Conservation (phyloP, 768 basidiomycete genomes). For the Pleurotus citrinopileatus region DNA sequence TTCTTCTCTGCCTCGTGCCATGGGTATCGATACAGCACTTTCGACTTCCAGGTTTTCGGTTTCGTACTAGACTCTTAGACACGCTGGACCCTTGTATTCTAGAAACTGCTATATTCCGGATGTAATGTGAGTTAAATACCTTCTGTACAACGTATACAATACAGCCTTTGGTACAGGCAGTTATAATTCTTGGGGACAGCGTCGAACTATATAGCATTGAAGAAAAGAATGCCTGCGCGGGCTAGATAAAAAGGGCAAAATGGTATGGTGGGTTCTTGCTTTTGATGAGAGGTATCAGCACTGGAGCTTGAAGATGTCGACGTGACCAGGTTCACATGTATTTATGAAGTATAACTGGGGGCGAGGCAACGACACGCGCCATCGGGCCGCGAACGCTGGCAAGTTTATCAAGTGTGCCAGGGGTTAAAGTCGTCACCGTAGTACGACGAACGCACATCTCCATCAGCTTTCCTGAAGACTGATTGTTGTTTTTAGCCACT, state of each 20-base stretch:
- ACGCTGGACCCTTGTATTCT: not conserved
- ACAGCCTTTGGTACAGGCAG: not conserved
- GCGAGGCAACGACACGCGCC: slow-evolving; percentile 7
- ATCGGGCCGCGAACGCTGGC: slow-evolving; percentile 1
- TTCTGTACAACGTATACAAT: slow-evolving; percentile 4
- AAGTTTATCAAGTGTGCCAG: not conserved
- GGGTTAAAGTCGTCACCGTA: not conserved
- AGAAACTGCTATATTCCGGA: not conserved
- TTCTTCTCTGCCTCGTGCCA: not conserved
- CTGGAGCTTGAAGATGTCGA: not conserved
- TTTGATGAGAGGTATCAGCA: too few relatives aligned
- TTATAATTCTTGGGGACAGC: not conserved
- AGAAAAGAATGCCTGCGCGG: too few relatives aligned
- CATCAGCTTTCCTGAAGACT: not conserved
- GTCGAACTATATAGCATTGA: not conserved
- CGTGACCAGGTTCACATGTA: slow-evolving; percentile 4
- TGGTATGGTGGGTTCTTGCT: too few relatives aligned
- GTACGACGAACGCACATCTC: slow-evolving; percentile 5
- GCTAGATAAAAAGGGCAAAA: too few relatives aligned
- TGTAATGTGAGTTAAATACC: not conserved
- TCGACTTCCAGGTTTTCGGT: not conserved
- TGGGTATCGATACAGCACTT: not conserved
- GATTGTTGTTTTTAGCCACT: not conserved
- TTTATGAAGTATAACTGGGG: not conserved
- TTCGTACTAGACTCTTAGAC: not conserved